These are phyloP conservation scores for Botrytis hyacinthi DNA, from an alignment of 2,329 filamentous ascomycete species.

Conservation along the genomic window DNA sequence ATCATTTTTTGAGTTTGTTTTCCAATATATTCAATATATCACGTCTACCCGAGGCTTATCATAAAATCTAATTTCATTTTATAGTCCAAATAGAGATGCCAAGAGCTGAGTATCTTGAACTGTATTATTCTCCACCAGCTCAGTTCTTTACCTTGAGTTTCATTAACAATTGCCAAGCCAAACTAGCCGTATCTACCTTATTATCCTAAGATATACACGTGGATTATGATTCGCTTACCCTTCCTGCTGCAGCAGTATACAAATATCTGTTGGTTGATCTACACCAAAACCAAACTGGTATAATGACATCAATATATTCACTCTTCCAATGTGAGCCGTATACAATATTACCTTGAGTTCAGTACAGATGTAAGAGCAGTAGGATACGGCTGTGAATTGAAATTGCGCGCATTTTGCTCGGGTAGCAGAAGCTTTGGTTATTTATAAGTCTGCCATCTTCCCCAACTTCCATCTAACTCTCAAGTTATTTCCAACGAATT, in stretches of 20 bases:
- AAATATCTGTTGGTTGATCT: not conserved
- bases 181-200: not conserved
- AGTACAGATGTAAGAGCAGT: not conserved
- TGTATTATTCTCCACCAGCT: too few species aligned
- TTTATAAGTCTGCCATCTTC: not conserved
- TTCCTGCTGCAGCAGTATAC: not conserved
- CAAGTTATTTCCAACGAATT: not conserved
- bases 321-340: not conserved
- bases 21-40: not conserved
- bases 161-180: not conserved
- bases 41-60: not conserved
- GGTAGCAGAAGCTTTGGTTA: not conserved
- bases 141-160: fast-evolving
- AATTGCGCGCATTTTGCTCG: not conserved
- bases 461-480: not conserved
- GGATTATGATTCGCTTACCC: not conserved
- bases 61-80: not conserved
- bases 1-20: too few species aligned
- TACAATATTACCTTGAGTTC: not conserved
- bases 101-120: not conserved
- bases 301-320: not conserved
- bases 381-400: not conserved
- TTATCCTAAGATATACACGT: not conserved
- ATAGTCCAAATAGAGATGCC: not conserved
- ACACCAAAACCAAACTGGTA: fast-evolving